Conservation (phyloP, 306 rosid species). For the Chamaecrista fasciculata region DNA sequence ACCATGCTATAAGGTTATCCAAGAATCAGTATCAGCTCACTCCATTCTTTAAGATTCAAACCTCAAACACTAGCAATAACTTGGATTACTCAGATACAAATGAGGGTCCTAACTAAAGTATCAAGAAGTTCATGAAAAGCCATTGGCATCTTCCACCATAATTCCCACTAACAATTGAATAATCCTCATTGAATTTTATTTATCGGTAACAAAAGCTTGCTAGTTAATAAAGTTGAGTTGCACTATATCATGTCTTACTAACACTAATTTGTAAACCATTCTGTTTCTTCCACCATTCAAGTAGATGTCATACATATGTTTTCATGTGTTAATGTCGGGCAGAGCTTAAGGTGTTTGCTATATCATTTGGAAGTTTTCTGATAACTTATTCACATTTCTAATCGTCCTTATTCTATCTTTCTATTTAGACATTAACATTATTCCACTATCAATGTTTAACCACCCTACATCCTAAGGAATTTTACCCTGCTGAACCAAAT, state of each 20-base stretch:
- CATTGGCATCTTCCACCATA: neutral
- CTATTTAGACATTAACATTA: neutral
- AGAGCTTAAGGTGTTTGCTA: neutral
- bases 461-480: neutral
- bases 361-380: neutral
- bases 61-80: neutral
- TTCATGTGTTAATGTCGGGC: neutral
- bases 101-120: neutral
- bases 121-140: neutral
- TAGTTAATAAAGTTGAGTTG: neutral
- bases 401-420: neutral
- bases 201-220: too few relatives aligned
- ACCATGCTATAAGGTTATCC: slow-evolving; percentile 11
- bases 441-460: neutral
- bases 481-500: neutral
- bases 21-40: neutral
- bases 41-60: slow-evolving; percentile 5
- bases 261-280: neutral
- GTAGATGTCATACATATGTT: neutral
- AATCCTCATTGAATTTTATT: too few relatives aligned
- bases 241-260: neutral
- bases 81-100: neutral
- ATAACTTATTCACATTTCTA: neutral
- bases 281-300: neutral
- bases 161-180: neutral